Base-by-base conservation (phyloP, 768 basidiomycete genomes). In the Leccinum broughii region DNA sequence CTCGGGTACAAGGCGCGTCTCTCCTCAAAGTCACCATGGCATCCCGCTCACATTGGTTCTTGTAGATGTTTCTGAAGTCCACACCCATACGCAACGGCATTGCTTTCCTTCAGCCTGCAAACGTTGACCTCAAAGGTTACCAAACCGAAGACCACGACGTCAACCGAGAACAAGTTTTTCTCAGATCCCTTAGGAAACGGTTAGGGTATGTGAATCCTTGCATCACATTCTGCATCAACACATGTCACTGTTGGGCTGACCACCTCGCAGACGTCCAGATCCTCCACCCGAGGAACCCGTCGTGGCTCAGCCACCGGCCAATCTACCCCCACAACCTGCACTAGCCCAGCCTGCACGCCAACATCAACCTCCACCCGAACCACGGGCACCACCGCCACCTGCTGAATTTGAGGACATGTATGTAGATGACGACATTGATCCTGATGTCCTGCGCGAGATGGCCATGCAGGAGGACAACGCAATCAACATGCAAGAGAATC, bases 1-100 rank as follows among this genome's bases (percentile, higher is more conserved):
- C 76, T 95, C 32, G 95, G 95, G 9, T 90, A 77, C 68, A 98
- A 98, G 80, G 95, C 92, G 9, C 22, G 64, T 39, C 28, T 48
- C 26, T 49, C 55, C 34, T 60, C 49, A 17, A 34, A 13, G 7
- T 39, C 54, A 14, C 46, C 11, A 6, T 28, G 17, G 0, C 51
- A 8, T 26, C 4, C n/a, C 28, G 17, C 35, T 34, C 53, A 62
- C 22, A 17, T 55, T 22, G 3, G 54, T 57, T 24, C 41, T 41
- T 46, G 10, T 58, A 95, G 91, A 76, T 94, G 68, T 70, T 88
- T 34, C 75, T 97, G 39, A 87, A 84, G 67, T 82, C 89, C 56
- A 86, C 89, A 6, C 78, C 77, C 26, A 80, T 93, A 30, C 83
- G 87, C 22, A 78, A 83, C 41, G 92, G 91, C 5, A 84, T 88